Percentiles rank a stretch among this genome's conserved stretches.
Evolutionary conservation across 768 basidiomycete species (phyloP).

Genomic region (Calvatia gigantea): DNA sequence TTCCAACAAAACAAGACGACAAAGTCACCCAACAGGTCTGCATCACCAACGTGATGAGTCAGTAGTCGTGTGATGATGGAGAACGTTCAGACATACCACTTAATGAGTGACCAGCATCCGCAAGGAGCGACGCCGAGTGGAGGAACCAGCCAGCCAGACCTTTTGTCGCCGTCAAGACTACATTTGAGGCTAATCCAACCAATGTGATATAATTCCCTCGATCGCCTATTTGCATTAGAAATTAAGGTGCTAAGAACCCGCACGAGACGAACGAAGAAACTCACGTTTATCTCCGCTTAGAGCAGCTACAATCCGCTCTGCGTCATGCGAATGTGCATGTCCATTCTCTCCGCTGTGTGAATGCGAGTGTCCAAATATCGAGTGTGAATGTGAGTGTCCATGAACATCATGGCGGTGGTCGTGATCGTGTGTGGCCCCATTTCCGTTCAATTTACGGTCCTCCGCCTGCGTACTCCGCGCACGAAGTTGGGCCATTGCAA

Average conservation of each 20-base stretch:
- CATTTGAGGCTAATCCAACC: slow-evolving; percentile 78
- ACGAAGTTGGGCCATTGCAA: slow-evolving; percentile 15
- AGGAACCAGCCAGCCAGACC: slow-evolving; percentile 85
- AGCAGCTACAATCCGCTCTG: slow-evolving; percentile 66
- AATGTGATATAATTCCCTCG: slow-evolving; percentile 82
- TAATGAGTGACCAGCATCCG: slow-evolving; percentile 90
- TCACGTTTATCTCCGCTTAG: slow-evolving; percentile 57
- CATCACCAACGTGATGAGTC: not conserved
- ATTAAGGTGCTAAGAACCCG: not conserved
- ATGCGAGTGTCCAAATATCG: slow-evolving; percentile 63
- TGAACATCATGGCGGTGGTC: slow-evolving; percentile 26
- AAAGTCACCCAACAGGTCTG: slow-evolving; percentile 86
- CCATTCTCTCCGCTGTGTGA: slow-evolving; percentile 53
- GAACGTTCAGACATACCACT: slow-evolving; percentile 55
- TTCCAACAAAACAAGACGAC: slow-evolving; percentile 90
- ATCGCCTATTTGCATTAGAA: slow-evolving; percentile 48
- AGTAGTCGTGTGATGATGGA: not conserved
- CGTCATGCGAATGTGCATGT: slow-evolving; percentile 53
- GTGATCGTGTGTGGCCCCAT: slow-evolving; percentile 20
- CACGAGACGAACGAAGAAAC: slow-evolving; percentile 17
- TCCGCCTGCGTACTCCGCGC: slow-evolving; percentile 11
- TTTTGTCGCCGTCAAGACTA: slow-evolving; percentile 79
- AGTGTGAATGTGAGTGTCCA: slow-evolving; percentile 54
- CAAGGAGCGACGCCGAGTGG: slow-evolving; percentile 88
- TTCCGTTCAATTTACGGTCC: slow-evolving; percentile 16